Base-by-base conservation (phyloP, 2,329 filamentous ascomycete species). In the Stemphylium lycopersici region DNA sequence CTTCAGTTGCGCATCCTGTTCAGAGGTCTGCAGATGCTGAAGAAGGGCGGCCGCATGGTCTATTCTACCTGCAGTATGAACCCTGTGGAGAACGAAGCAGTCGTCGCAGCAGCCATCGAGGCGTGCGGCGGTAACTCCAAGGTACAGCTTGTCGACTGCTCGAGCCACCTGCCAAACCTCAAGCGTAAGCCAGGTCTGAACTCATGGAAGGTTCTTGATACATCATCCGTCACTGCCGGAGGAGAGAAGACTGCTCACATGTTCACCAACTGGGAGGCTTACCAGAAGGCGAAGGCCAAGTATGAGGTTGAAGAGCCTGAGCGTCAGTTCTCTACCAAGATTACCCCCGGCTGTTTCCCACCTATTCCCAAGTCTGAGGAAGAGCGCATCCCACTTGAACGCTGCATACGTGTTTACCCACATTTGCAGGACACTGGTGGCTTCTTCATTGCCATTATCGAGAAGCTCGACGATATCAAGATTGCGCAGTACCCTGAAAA, bases 21-120 rank as follows among this genome's bases (percentile, higher is more conserved):
- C 52, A 88, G 95, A 58, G 91, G 95, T 29, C 82, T 99, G 46
- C 93, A 98, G 78, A 91, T 99, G 87, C 85, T 99, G 63, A 98
- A 97, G 81, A 89, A 91, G 51, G 93, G 95, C 36, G 95, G 95
- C 46, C 87, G 93, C 59, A 90, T 98, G 24, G 93, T 99, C 47
- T 99, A 98, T 79, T 98, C 93, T 3, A 99, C 95, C 16, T 99
- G 95, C 83, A 97, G 92, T 76, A 91, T 99, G 90, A 99, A 99
- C 78, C 95, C 95, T 0, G 87, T 98, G 24, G 95, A 99, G 80
- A 96, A 99, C 70, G 95, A 99, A 78, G 89, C 95, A 6, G 92
- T 98, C 13, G 81, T 99, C 56, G 87, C 90, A 1, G 88, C 89
- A 22, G 95, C 95, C 10, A 93, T 99, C 65, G 89, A 92, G 66